A percentile compares a stretch with the other conserved stretches of the same genome.
Conservation (phyloP, 345 rosid genomes). For the Citrus cavaleriei region DNA sequence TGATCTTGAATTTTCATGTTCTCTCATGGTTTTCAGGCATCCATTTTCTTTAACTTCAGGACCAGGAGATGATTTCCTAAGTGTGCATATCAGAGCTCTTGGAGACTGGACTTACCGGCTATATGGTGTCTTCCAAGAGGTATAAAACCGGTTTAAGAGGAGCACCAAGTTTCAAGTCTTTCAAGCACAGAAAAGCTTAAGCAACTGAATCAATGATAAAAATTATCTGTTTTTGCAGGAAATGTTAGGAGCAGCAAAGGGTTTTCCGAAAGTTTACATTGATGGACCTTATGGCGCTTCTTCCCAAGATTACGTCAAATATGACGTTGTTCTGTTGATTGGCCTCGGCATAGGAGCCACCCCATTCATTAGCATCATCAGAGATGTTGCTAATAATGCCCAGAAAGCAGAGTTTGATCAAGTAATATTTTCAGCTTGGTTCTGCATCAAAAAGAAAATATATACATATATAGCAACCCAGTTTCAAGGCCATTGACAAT, state of each 20-base stretch:
- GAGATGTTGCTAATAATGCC: constrained; percentile 26
- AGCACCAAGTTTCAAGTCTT: background rate
- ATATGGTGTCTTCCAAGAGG: constrained; percentile 49
- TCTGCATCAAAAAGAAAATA: background rate
- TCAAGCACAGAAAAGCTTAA: background rate
- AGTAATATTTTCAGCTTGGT: background rate
- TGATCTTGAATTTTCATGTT: background rate
- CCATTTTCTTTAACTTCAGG: constrained; percentile 61
- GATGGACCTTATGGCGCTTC: constrained; percentile 63
- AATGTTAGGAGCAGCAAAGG: constrained; percentile 20
- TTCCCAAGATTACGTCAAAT: constrained; percentile 54
- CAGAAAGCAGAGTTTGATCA: constrained; percentile 5
- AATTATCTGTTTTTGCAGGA: constrained; percentile 19
- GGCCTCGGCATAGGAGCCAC: constrained; percentile 68
- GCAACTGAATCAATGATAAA: background rate
- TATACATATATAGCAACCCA: background rate
- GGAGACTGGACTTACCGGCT: constrained; percentile 63
- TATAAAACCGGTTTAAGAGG: background rate
- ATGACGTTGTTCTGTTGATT: constrained; percentile 42
- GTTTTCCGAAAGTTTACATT: constrained; percentile 38
- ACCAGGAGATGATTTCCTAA: constrained; percentile 41
- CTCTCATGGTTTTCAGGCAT: constrained; percentile 39
- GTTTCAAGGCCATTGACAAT: constrained; percentile 2
- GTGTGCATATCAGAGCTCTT: constrained; percentile 50
- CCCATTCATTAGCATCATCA: constrained; percentile 58